Conservation (phyloP, 306 rosid species). For the Rubus parviflorus region DNA sequence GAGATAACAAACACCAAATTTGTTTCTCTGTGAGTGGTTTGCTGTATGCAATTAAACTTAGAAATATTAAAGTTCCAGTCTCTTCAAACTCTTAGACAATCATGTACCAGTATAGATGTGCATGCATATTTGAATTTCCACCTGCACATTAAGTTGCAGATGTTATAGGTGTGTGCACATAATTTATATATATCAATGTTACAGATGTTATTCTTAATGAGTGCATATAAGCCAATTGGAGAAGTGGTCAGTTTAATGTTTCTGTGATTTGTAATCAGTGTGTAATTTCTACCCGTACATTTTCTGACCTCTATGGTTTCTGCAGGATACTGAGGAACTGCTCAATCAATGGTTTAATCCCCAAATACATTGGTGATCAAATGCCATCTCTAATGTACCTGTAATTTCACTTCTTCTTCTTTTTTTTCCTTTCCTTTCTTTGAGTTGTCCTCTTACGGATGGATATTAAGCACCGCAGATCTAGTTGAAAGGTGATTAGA, state of each 20-base stretch:
- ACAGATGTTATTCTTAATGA: no score
- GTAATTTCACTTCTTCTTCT: not conserved
- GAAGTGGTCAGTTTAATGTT: no score
- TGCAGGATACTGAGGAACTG: slow-evolving; percentile 22
- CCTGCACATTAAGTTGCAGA: no score
- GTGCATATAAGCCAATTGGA: no score
- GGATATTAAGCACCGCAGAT: not conserved
- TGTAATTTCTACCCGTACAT: not conserved
- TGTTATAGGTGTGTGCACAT: no score
- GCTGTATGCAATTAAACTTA: slow-evolving; percentile 8
- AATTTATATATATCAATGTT: no score
- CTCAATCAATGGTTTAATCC: slow-evolving; percentile 12
- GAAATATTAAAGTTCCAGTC: no score
- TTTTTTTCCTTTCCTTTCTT: not conserved
- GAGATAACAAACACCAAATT: not conserved
- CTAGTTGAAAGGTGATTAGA: not conserved
- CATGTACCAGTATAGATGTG: not conserved
- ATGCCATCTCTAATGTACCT: not conserved
- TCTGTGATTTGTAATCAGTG: no score
- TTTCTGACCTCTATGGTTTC: not conserved
- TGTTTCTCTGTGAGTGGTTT: no score
- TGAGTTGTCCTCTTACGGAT: not conserved
- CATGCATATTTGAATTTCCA: no score
- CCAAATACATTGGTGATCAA: not conserved
- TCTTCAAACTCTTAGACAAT: not conserved